Conservation (phyloP, 2,329 filamentous ascomycete species). For the Magnaporthiopsis poae region DNA sequence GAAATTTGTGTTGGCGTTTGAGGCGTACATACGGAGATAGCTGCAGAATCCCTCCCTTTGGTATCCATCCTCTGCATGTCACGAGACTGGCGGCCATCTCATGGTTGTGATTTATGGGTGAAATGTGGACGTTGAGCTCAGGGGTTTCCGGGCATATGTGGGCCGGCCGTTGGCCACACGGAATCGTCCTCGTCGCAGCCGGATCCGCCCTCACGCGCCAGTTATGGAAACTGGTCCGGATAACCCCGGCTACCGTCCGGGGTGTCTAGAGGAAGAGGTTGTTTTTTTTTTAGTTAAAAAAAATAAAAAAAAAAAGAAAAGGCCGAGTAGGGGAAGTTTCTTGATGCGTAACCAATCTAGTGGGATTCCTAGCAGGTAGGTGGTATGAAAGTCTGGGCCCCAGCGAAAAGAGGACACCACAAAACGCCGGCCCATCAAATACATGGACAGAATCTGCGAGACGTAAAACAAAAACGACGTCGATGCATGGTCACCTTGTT, state of each 20-base stretch:
- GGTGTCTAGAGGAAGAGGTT: background rate
- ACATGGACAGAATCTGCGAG: constrained; percentile 1
- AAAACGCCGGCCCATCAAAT: constrained; percentile 5
- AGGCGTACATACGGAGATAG: background rate
- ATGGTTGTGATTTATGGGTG: background rate
- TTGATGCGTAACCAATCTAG: background rate
- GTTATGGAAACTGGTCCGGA: background rate
- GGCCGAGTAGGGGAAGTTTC: background rate
- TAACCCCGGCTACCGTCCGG: background rate
- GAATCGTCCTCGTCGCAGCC: background rate
- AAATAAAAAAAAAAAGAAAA: background rate
- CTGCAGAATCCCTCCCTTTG: background rate
- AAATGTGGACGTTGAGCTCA: background rate
- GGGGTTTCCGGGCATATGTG: background rate
- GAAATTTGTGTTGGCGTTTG: background rate
- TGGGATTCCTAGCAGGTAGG: background rate
- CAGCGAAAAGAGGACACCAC: background rate
- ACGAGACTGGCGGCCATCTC: background rate
- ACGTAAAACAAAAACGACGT: background rate
- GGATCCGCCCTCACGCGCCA: background rate
- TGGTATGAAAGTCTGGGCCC: background rate
- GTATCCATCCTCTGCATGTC: background rate
- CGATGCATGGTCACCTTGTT: background rate
- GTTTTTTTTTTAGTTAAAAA: no score
- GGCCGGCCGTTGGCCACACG: background rate